Conservation (phyloP, 495 filamentous ascomycete genomes). For the Acidiella bohemica region DNA sequence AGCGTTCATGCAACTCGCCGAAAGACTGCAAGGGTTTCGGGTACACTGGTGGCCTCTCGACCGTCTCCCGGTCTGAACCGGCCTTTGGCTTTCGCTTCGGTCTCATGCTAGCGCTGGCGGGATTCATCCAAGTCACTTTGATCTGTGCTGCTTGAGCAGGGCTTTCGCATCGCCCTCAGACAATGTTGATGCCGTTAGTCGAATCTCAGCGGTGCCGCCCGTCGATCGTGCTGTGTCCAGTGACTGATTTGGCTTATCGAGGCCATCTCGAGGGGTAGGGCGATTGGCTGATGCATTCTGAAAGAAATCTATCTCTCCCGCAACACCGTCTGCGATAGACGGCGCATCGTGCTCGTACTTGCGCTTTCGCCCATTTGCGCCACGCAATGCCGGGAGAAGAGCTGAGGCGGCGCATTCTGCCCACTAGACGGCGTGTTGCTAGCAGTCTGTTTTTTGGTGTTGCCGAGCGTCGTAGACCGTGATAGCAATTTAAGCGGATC, state of each 20-base stretch:
- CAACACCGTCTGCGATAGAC: not conserved
- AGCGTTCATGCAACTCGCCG: constrained; percentile 50
- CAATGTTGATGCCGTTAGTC: too few species aligned
- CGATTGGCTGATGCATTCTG: too few species aligned
- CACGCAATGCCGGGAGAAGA: constrained; percentile 36
- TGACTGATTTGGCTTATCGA: too few species aligned
- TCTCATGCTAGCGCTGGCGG: constrained; percentile 36
- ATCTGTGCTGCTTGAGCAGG: constrained; percentile 67
- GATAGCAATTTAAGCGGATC: constrained; percentile 57
- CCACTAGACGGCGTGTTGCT: constrained; percentile 37
- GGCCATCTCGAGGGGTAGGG: too few species aligned
- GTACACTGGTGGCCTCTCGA: constrained; percentile 42
- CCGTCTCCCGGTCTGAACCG: constrained; percentile 25
- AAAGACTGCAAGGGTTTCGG: constrained; percentile 72
- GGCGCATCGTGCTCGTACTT: constrained; percentile 22
- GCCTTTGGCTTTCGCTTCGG: constrained; percentile 32
- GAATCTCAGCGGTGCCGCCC: too few species aligned
- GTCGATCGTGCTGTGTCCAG: too few species aligned
- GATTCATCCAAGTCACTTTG: constrained; percentile 52
- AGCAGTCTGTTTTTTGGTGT: constrained; percentile 21
- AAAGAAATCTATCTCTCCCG: constrained; percentile 27
- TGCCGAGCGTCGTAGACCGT: constrained; percentile 41
- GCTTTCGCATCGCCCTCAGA: constrained; percentile 48
- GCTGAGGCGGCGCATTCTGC: constrained; percentile 39
- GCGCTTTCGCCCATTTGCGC: constrained; percentile 3